Base-by-base conservation (phyloP, 768 basidiomycete species). In the Suillus bovinus region DNA sequence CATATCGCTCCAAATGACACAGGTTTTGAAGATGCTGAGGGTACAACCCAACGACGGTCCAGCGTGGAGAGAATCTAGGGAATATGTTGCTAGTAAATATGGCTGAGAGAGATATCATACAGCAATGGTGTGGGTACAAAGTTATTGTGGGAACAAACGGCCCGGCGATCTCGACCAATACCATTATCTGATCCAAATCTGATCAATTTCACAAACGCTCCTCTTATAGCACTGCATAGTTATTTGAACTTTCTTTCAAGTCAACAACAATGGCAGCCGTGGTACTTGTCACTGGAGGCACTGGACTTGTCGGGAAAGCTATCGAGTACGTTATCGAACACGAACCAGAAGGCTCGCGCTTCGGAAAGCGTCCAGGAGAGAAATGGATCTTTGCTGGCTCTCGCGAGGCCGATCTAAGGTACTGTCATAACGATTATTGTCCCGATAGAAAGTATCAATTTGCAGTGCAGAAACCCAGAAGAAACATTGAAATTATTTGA, bases 331-430 rank as follows among this genome's bases (percentile, higher is more conserved):
- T 93, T 44, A 86, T 96, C 72, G 83, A 93, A 38, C 86, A 82
- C 11, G 94, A 96, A 69, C 86, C 90, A 0, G 81, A 81, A 61
- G 90, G 89, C 22, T 91, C 90, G 61, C 80, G 85, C 56, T 97
- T 91, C 71, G 95, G 91, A 46, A 91, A 86, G 70, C 78, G 75
- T 27, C 76, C 83, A 11, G 89, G 86, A 49, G 95, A 97, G 79
- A 84, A 81, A 38, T 97, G 95, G 95, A 80, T 96, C 50, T 98
- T 94, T 75, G 83, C 87, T 7, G 81, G 83, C 46, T 89, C 88
- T 29, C 81, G 84, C 47, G 94, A 96, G 46, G 94, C 85, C 16
- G 95, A 97, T 81, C 79, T 97, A 17, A 88, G 86, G 94, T 94
- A 69, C 59, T 70, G 60, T 56, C 11, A 10, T 29, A 55, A n/a